These are phyloP conservation scores for Calonectria montana DNA, from an alignment of 2,329 filamentous ascomycete species.

Conservation along the genomic window DNA sequence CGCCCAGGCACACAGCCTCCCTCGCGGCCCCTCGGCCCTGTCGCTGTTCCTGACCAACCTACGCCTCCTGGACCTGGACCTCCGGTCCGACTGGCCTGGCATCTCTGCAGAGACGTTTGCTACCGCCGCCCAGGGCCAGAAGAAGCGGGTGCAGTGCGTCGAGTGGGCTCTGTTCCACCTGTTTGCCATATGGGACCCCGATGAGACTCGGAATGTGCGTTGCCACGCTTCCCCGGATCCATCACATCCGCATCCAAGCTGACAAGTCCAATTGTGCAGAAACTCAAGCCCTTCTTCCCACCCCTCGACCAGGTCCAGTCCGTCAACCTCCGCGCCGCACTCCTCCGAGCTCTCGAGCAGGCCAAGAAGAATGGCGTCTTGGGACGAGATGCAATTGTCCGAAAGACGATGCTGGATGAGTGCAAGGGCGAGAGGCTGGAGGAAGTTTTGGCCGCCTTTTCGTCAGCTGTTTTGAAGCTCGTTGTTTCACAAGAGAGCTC, in stretches of 20 bases:
- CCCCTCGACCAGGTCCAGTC: slow-evolving; percentile 91
- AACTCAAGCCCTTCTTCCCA: slow-evolving; percentile 90
- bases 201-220: slow-evolving; percentile 77
- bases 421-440: slow-evolving; percentile 93
- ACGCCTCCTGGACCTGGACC: slow-evolving; percentile 83
- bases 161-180: slow-evolving; percentile 95
- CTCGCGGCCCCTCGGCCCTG: slow-evolving; percentile 41
- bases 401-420: slow-evolving; percentile 97
- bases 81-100: slow-evolving; percentile 81
- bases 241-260: not conserved
- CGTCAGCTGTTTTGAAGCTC: slow-evolving; percentile 83
- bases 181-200: slow-evolving; percentile 84
- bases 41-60: slow-evolving; percentile 81
- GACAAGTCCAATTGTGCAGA: slow-evolving; percentile 61
- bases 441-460: slow-evolving; percentile 87
- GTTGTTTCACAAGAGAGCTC: slow-evolving; percentile 60
- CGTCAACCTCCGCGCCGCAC: slow-evolving; percentile 85
- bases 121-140: slow-evolving; percentile 78
- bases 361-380: slow-evolving; percentile 89
- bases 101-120: slow-evolving; percentile 79
- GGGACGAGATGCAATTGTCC: slow-evolving; percentile 81
- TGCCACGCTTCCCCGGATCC: not conserved
- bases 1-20: not conserved
- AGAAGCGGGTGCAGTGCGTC: slow-evolving; percentile 82
- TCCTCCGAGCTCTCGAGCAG: slow-evolving; percentile 84